Conservation (phyloP, 805 yeast species). For the Candida corydali region DNA sequence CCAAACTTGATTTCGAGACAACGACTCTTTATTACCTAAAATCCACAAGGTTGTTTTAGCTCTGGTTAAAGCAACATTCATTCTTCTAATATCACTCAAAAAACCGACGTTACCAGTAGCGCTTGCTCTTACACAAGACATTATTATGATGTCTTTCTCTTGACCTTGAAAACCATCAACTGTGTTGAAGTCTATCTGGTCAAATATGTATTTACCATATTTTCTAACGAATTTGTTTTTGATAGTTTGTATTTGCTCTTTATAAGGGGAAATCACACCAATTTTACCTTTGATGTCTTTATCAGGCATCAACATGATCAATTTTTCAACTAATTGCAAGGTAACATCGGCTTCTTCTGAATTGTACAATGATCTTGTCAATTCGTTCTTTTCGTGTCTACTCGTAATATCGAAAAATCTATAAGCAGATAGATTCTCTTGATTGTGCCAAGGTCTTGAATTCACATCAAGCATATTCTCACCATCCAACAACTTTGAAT, state of each 20-base stretch:
- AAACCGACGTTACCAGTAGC: conserved; percentile 75
- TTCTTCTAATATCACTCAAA: conserved; percentile 84
- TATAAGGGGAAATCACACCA: conserved; percentile 93
- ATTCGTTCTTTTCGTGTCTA: conserved; percentile 58
- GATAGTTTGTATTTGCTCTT: conserved; percentile 70
- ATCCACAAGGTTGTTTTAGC: conserved; percentile 92
- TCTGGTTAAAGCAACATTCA: conserved; percentile 96
- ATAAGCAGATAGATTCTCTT: conserved; percentile 63
- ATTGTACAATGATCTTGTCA: conserved; percentile 71
- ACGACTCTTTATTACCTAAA: conserved; percentile 71
- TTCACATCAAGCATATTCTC: conserved; percentile 60
- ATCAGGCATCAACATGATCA: conserved; percentile 47
- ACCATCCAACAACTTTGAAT: conserved; percentile 72
- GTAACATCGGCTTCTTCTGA: conserved; percentile 69
- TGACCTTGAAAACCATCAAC: conserved; percentile 93
- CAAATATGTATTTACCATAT: conserved; percentile 60
- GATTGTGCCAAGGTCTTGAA: conserved; percentile 69
- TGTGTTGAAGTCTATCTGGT: conserved; percentile 82
- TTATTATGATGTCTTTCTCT: conserved; percentile 88
- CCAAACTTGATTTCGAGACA: conserved; percentile 71
- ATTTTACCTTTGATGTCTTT: conserved; percentile 64
- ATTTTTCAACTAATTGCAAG: conserved; percentile 52
- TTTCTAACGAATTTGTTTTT: conserved; percentile 51
- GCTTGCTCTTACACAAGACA: conserved; percentile 92
- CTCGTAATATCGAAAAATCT: conserved; percentile 66